A percentile compares a stretch with the other conserved stretches of the same genome.
Evolutionary conservation across 1,284 basidiomycete species (phyloP).

Genomic region (Meira miltonrushii): DNA sequence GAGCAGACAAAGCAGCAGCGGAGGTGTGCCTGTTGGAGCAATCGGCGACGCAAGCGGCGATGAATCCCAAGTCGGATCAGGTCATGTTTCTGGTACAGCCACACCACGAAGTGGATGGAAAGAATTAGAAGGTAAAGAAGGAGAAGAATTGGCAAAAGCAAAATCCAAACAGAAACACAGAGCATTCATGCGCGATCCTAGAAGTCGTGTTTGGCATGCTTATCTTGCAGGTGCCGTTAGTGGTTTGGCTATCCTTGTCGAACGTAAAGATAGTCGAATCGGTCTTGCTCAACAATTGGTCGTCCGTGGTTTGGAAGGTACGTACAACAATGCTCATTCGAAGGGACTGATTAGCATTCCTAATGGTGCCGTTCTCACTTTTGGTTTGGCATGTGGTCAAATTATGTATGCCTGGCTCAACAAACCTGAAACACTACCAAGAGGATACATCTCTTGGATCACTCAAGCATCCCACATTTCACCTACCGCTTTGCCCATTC

Average conservation of each 20-base stretch:
- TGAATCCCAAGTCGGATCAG: background rate
- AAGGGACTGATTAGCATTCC: slow-evolving; percentile 65
- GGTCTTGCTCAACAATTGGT: slow-evolving; percentile 86
- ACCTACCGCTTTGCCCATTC: slow-evolving; percentile 12
- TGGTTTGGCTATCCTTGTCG: slow-evolving; percentile 74
- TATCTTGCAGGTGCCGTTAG: slow-evolving; percentile 77
- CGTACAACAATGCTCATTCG: slow-evolving; percentile 68
- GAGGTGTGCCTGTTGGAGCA: background rate
- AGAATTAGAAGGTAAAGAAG: slow-evolving; percentile 31
- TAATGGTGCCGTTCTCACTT: slow-evolving; percentile 76
- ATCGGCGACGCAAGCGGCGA: slow-evolving; percentile 3
- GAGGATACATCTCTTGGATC: slow-evolving; percentile 44
- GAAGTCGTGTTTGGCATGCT: slow-evolving; percentile 70
- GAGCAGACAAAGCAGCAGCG: background rate
- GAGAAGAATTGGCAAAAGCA: slow-evolving; percentile 26
- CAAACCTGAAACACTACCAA: slow-evolving; percentile 32
- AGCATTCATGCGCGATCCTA: slow-evolving; percentile 38
- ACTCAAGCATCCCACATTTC: slow-evolving; percentile 38
- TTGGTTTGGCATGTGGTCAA: slow-evolving; percentile 76
- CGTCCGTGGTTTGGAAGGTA: slow-evolving; percentile 74
- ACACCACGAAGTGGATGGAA: slow-evolving; percentile 33
- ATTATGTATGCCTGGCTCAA: slow-evolving; percentile 69
- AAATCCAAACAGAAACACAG: slow-evolving; percentile 36
- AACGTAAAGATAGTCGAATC: slow-evolving; percentile 65
- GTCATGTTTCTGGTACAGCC: slow-evolving; percentile 18